These are phyloP conservation scores for Brassica cretica DNA, from an alignment of 345 rosid genomes.

Conservation along the genomic window DNA sequence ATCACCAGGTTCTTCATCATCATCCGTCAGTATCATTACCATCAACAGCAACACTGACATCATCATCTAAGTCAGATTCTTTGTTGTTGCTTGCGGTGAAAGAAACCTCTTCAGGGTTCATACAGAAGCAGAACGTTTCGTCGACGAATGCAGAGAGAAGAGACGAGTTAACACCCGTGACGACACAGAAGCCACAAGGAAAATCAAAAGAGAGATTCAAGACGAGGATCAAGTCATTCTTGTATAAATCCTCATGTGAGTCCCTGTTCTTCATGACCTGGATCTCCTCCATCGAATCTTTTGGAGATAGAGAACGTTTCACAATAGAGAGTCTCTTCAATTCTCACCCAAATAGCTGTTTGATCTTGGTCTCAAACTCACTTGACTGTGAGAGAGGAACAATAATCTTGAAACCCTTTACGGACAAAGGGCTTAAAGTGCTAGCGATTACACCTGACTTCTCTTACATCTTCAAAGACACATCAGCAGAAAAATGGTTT, in stretches of 20 bases:
- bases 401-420: slow-evolving; percentile 49
- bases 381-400: slow-evolving; percentile 61
- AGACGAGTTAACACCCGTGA: neutral
- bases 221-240: slow-evolving; percentile 37
- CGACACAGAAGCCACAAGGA: slow-evolving; percentile 16
- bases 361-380: slow-evolving; percentile 71
- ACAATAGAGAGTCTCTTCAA: slow-evolving; percentile 65
- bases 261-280: slow-evolving; percentile 86
- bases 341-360: slow-evolving; percentile 57
- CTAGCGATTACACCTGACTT: slow-evolving; percentile 66
- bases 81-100: slow-evolving; percentile 51
- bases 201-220: slow-evolving; percentile 44
- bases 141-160: slow-evolving; percentile 25
- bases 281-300: slow-evolving; percentile 67
- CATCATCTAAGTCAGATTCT: slow-evolving; percentile 41
- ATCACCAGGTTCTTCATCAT: slow-evolving; percentile 25
- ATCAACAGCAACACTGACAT: slow-evolving; percentile 11
- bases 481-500: slow-evolving; percentile 73
- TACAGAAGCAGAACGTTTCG: slow-evolving; percentile 41
- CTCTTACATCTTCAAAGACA: slow-evolving; percentile 56
- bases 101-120: slow-evolving; percentile 46
- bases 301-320: slow-evolving; percentile 61
- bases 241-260: slow-evolving; percentile 56
- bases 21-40: neutral
- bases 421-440: slow-evolving; percentile 52